A percentile compares a stretch with the other conserved stretches of the same genome.
Conservation (phyloP, 2,329 filamentous ascomycete species). For the Phyllosticta citrichinensis region DNA sequence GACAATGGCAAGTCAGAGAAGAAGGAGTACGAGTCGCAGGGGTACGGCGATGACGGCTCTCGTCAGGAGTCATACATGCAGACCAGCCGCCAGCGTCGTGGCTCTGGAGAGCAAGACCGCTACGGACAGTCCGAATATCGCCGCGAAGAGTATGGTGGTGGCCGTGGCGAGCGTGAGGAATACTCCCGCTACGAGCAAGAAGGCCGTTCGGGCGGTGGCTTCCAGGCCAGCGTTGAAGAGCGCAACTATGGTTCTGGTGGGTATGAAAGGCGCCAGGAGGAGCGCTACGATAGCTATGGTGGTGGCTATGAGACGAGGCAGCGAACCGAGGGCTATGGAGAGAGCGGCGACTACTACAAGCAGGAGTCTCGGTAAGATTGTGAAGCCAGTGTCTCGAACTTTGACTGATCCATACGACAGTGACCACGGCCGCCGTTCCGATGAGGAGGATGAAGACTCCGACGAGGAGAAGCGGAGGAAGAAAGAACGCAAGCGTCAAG, state of each 20-base stretch:
- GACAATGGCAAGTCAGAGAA: slow-evolving; percentile 40
- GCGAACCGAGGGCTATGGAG: slow-evolving; percentile 25
- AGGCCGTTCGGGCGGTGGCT: slow-evolving; percentile 42
- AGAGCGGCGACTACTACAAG: slow-evolving; percentile 31
- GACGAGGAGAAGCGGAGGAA: slow-evolving; percentile 19
- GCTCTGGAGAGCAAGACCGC: slow-evolving; percentile 29
- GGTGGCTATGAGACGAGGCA: slow-evolving; percentile 29
- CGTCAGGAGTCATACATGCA: slow-evolving; percentile 53
- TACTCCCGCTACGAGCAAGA: slow-evolving; percentile 52
- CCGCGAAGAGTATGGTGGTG: slow-evolving; percentile 48
- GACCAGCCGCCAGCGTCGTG: slow-evolving; percentile 43
- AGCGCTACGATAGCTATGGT: slow-evolving; percentile 36
- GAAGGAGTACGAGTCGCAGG: slow-evolving; percentile 43
- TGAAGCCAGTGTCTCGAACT: slow-evolving; percentile 10
- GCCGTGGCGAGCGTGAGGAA: slow-evolving; percentile 45
- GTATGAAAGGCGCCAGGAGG: slow-evolving; percentile 50
- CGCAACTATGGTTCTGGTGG: slow-evolving; percentile 38
- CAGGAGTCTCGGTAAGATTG: slow-evolving; percentile 29
- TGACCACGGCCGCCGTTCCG: slow-evolving; percentile 24
- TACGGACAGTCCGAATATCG: slow-evolving; percentile 53
- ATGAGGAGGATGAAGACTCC: slow-evolving; percentile 20
- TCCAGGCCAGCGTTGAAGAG: slow-evolving; percentile 49
- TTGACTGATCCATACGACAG: slow-evolving; percentile 12
- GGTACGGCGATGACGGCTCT: slow-evolving; percentile 49
- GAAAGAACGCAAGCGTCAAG: slow-evolving; percentile 28